Conservation (phyloP, 2,329 filamentous ascomycete genomes). For the Tympanopsis confertula region DNA sequence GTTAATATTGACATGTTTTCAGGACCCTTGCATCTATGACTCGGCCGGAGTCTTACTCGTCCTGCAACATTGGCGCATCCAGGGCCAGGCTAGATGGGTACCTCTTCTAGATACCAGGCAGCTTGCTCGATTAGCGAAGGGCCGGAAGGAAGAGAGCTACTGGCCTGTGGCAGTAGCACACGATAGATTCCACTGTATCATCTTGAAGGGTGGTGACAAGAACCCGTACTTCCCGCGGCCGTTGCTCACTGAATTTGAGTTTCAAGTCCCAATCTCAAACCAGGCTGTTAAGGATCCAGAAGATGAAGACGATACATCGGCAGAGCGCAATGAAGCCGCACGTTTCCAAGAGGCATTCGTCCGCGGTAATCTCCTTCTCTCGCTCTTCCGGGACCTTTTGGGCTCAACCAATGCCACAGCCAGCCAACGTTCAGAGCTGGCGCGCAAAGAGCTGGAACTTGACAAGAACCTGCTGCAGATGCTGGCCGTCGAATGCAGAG, state of each 20-base stretch:
- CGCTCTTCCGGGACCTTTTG: constrained; percentile 66
- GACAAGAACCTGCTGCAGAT: constrained; percentile 86
- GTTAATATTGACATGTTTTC: constrained; percentile 1
- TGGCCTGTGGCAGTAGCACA: constrained; percentile 91
- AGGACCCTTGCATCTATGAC: constrained; percentile 95
- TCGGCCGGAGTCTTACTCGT: constrained; percentile 79
- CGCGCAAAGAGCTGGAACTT: constrained; percentile 67
- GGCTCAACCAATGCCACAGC: constrained; percentile 52
- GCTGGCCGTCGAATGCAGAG: constrained; percentile 78
- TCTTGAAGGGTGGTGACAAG: constrained; percentile 86
- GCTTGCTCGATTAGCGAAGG: constrained; percentile 69
- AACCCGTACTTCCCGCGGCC: constrained; percentile 89
- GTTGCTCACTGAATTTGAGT: constrained; percentile 84
- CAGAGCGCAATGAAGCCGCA: constrained; percentile 30
- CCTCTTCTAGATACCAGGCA: constrained; percentile 83
- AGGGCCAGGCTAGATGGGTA: constrained; percentile 79
- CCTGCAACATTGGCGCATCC: constrained; percentile 79
- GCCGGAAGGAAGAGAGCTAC: constrained; percentile 80
- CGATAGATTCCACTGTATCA: constrained; percentile 94
- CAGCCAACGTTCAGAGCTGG: constrained; percentile 52
- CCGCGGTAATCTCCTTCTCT: constrained; percentile 58
- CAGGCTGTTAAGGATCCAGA: constrained; percentile 19
- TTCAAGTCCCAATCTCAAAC: constrained; percentile 64
- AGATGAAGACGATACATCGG: constrained; percentile 15
- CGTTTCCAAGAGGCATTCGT: constrained; percentile 74